Base-by-base conservation (phyloP, 257 asterid species). In the Henckelia pumila region DNA sequence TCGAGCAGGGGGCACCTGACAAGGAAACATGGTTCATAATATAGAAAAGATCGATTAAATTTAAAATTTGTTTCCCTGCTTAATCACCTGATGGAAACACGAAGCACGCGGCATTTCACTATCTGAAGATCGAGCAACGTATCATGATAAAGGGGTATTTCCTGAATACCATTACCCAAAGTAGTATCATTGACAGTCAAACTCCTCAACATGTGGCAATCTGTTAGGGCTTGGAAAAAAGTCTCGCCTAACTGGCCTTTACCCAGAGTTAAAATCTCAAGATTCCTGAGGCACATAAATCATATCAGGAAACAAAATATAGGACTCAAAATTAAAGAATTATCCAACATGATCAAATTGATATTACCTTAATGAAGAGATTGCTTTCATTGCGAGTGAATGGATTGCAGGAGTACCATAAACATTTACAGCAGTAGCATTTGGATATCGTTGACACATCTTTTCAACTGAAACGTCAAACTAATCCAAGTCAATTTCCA, bases 81-180 rank as follows among this genome's bases (percentile, higher is more conserved):
- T 58, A n/a, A 68, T 64, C 75, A 94, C 99, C 96, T 89, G 79
- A 94, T 79, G 61, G 96, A 86, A 71, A 87, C 77, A 26, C 99
- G 98, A 47, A 86, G 85, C 61, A 94, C 93, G 14, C 99, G 97
- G 25, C 99, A 94, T 77, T 94, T 94, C 63, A 94, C 88, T 61
- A 94, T 80, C 79, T 89, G 93, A 78, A 94, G 96, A 77, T 78
- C 78, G 29, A 74, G 91, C 77, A 94, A 72, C 61, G 85, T 75
- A 66, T 89, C 98, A 74, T 94, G 97, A 74, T 66, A 70, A 73
- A 94, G 71, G 47, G 87, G 76, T 56, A 86, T 84, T 77, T 94
- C 99, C 71, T 87, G 99, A 79, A 86, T 80, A 20, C 97, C 97
- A 75, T 80, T 93, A 56, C 95, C 97, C 88, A 94, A 83, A 29